phyloP scores from a whole-genome alignment of 345 rosid genomes.

The Eucalyptus microcorys region DNA sequence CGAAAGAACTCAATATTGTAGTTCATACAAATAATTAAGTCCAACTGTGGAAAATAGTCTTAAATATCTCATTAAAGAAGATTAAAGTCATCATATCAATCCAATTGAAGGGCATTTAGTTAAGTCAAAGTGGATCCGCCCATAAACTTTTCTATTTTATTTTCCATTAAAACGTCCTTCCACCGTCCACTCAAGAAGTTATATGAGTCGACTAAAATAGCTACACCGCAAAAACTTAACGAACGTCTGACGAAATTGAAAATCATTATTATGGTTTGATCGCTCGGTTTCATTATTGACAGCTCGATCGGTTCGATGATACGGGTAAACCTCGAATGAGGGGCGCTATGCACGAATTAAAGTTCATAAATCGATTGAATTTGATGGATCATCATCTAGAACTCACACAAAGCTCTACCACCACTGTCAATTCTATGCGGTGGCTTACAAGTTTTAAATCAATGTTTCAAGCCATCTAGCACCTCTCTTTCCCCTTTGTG shows the following conservation, averaged over 20 bases:
- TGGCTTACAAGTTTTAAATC: rapidly evolving
- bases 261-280: too few species aligned
- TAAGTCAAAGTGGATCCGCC: too few species aligned
- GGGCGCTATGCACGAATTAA: rapidly evolving
- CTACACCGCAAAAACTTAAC: rapidly evolving
- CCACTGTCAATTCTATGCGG: too few species aligned
- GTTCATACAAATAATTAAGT: background rate
- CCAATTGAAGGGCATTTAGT: background rate
- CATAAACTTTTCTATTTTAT: rapidly evolving
- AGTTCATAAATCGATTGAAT: rapidly evolving
- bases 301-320: rapidly evolving
- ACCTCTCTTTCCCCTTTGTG: too few species aligned
- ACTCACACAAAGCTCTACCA: too few species aligned
- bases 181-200: too few species aligned
- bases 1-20: too few species aligned
- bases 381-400: rapidly evolving
- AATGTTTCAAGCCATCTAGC: rapidly evolving
- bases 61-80: background rate
- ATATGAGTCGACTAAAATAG: too few species aligned
- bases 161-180: too few species aligned
- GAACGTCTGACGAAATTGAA: rapidly evolving
- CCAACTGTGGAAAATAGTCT: background rate
- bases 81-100: background rate
- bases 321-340: rapidly evolving
- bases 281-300: too few species aligned